phyloP scores from a whole-genome alignment of 495 filamentous ascomycete species.

The Chlorociboria aeruginascens region DNA sequence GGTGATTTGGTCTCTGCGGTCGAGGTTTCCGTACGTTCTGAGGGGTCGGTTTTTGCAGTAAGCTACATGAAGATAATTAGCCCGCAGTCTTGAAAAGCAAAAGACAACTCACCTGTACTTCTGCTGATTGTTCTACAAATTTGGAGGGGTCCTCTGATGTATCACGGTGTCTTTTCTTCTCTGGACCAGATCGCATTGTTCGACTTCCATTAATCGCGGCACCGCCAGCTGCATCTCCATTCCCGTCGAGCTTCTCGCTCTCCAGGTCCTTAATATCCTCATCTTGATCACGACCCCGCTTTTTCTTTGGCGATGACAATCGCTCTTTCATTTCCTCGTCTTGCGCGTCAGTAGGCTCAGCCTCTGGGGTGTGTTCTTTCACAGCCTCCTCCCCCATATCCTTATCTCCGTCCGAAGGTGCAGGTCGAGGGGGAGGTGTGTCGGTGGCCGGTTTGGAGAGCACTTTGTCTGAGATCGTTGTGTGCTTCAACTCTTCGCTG shows the following conservation, averaged over 20 bases:
- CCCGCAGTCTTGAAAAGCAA: neutral
- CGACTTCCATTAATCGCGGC: slow-evolving; percentile 23
- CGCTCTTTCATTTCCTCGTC: slow-evolving; percentile 30
- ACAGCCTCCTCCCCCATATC: slow-evolving; percentile 11
- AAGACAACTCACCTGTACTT: slow-evolving; percentile 1
- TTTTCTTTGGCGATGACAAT: slow-evolving; percentile 44
- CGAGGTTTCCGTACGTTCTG: neutral
- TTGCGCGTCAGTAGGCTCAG: slow-evolving; percentile 17
- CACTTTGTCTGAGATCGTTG: slow-evolving; percentile 36
- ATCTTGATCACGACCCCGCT: slow-evolving; percentile 40
- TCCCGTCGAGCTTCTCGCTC: slow-evolving; percentile 14
- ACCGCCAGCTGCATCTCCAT: slow-evolving; percentile 27
- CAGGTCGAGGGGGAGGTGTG: slow-evolving; percentile 3
- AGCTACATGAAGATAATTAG: slow-evolving; percentile 2
- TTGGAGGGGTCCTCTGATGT: slow-evolving; percentile 13
- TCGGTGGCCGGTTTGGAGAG: neutral
- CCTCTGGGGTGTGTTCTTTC: slow-evolving; percentile 22
- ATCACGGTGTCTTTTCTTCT: slow-evolving; percentile 44
- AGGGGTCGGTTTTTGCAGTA: neutral
- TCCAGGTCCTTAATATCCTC: slow-evolving; percentile 30
- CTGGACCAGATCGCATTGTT: slow-evolving; percentile 33
- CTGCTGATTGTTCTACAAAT: slow-evolving; percentile 4
- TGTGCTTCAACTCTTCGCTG: slow-evolving; percentile 41
- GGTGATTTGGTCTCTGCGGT: neutral
- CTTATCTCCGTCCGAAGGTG: slow-evolving; percentile 10